Conservation (phyloP, 2,329 filamentous ascomycete species). For the Fusarium cyanostomum region DNA sequence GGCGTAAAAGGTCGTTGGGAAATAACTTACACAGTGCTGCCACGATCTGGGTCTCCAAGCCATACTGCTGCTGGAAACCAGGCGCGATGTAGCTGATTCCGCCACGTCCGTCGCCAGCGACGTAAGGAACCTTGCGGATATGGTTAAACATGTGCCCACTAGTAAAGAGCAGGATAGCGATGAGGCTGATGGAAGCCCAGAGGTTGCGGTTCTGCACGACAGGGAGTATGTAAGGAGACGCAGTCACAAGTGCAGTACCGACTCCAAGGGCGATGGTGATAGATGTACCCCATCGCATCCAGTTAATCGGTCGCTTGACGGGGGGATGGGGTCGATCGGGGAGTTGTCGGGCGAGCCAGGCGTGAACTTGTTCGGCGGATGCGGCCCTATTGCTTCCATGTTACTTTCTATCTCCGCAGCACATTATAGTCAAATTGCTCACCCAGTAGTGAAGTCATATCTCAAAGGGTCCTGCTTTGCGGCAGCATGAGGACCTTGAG, state of each 20-base stretch:
- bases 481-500: constrained; percentile 80
- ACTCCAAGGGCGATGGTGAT: constrained; percentile 75
- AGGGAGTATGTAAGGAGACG: constrained; percentile 82
- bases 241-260: constrained; percentile 74
- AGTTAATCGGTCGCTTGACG: constrained; percentile 89
- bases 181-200: constrained; percentile 90
- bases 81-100: constrained; percentile 89
- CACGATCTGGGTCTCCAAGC: constrained; percentile 94
- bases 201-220: constrained; percentile 89
- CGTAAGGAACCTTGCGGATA: constrained; percentile 94
- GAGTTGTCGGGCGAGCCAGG: constrained; percentile 82
- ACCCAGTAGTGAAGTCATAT: constrained; percentile 88
- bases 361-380: constrained; percentile 79
- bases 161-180: constrained; percentile 90
- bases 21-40: constrained; percentile 83
- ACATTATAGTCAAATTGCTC: constrained; percentile 47
- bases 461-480: constrained; percentile 73
- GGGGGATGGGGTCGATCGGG: constrained; percentile 79
- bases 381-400: constrained; percentile 63
- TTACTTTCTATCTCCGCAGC: not conserved
- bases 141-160: constrained; percentile 99
- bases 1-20: not conserved
- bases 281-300: constrained; percentile 74
- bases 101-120: constrained; percentile 83
- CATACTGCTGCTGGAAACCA: constrained; percentile 93